Base-by-base conservation (phyloP, 257 asterid genomes). In the Hygrophila difformis region DNA sequence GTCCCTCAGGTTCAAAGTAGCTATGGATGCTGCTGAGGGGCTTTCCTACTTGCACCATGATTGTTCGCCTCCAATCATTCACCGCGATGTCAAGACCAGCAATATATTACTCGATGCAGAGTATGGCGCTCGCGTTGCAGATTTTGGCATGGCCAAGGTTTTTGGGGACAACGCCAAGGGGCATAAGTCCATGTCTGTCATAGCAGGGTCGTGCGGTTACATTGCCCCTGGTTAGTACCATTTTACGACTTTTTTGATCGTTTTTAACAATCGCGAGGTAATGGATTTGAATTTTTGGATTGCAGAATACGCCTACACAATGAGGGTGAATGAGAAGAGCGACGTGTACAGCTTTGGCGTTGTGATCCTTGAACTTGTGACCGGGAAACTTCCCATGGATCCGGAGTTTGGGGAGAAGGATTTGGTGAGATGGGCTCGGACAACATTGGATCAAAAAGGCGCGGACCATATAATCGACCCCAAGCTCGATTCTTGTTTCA, bases 121-220 rank as follows among this genome's bases (percentile, higher is more conserved):
- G 16, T 82, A 69, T 17, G 94, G 94, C 2, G 98, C 98, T 33
- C 74, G 95, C 9, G 82, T 89, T 13, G 94, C 98, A 0, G 98
- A 85, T 74, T 89, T 89, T 20, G 98, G 98, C 4, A 64, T 89
- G 1, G 98, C 98, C 9, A 89, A 85, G 77, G 88, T 47, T 39
- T 87, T 85, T 1, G 96, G 76, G 43, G 53, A 64, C 1, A 67
- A 6, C 37, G 94, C 69, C 13, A 84, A 73, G 61, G 87, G 77
- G 19, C 55, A 60, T 16, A 77, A 82, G 40, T 70, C 93, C 15
- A 89, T 89, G 98, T 89, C 98, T 26, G 86, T 77, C 7, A 85
- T 89, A 28, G 98, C 96, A 4, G 98, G 98, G 1, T 89, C 98
- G 26, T 78, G 93, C 29, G 98, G 98, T 39, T 89, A 89, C 40